Base-by-base conservation (phyloP, 306 rosid genomes). In the Malus asiatica region DNA sequence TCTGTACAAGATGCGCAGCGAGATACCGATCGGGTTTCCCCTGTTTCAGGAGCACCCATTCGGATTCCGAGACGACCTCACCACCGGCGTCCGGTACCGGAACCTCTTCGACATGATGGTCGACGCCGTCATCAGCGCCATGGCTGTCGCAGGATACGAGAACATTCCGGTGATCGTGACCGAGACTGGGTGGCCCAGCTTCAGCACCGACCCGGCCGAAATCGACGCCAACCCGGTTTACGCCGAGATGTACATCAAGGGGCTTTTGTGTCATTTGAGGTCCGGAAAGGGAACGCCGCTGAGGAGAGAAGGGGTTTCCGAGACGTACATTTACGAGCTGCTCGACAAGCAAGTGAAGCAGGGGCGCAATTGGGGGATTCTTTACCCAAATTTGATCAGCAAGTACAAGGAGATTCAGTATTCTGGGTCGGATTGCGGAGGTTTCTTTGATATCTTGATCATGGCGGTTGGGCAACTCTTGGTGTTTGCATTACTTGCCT, bases 121-220 rank as follows among this genome's bases (percentile, higher is more conserved):
- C 0, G 97, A 91, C 23, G 92, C 95, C 0, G 92, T 89, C 42
- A 75, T 85, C 3, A 72, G 82, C 16, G 92, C 98, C 4, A 89
- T 92, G 90, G 88, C 89, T 0, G 78, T 85, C 61, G 86, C 87
- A 0, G 98, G 97, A 0, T 79, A 87, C 74, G 88, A 82, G 80
- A 82, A 76, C 2, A 77, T 94, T 2, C 96, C 93, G 4, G 11
- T 94, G 4, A 33, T 92, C 0, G 98, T 94, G 7, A 84, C 96
- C 0, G 98, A 92, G 82, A 92, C 98, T 0, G 97, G 97, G 18
- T 94, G 98, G 98, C 98, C 96, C 9, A 90, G 90, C 79, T 53
- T 74, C 1, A 83, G 93, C 51, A 57, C 63, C 32, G 72, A 74
- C 57, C 74, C 72, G 2, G 22, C 46, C 9, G 98, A 94, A 76